Conservation (phyloP, 352 stramenopile species). For the Nothophytophthora sp. region DNA sequence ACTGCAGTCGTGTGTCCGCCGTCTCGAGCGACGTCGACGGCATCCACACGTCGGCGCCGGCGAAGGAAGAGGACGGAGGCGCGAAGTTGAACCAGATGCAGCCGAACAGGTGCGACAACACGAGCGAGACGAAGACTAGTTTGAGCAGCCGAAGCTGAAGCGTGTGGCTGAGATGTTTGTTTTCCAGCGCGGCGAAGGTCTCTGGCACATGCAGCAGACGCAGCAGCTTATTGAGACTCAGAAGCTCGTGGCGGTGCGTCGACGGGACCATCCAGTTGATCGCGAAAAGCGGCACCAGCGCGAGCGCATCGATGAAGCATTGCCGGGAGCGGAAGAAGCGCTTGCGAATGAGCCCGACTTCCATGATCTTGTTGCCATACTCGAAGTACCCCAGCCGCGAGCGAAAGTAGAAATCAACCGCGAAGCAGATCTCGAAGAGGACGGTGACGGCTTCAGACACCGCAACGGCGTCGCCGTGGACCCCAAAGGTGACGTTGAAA, state of each 20-base stretch:
- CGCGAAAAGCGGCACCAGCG: conserved; percentile 43
- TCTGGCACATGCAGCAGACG: conserved; percentile 29
- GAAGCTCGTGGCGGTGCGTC: conserved; percentile 22
- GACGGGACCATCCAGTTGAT: conserved; percentile 43
- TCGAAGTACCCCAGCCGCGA: conserved; percentile 57
- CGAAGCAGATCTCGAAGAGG: conserved; percentile 45
- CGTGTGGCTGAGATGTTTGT: conserved; percentile 40
- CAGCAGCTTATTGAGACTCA: conserved; percentile 60
- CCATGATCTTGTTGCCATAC: conserved; percentile 75
- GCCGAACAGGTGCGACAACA: conserved; percentile 50
- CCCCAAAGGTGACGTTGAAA: conserved; percentile 28
- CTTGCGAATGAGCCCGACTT: conserved; percentile 34
- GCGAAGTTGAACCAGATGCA: conserved; percentile 68
- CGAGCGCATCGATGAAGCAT: conserved; percentile 35
- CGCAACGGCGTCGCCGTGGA: conserved; percentile 5
- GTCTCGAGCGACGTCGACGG: conserved; percentile 6
- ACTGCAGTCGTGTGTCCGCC: conserved; percentile 21
- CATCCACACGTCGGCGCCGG: conserved; percentile 7
- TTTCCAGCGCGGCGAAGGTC: conserved; percentile 31
- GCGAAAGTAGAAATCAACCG: conserved; percentile 47
- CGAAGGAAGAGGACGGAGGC: background rate
- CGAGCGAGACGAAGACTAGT: conserved; percentile 45
- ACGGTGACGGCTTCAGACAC: conserved; percentile 26
- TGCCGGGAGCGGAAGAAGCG: conserved; percentile 37
- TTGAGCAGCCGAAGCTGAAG: conserved; percentile 49